Conservation (phyloP, 2,329 filamentous ascomycete genomes). For the Dothideomycetes sp. region DNA sequence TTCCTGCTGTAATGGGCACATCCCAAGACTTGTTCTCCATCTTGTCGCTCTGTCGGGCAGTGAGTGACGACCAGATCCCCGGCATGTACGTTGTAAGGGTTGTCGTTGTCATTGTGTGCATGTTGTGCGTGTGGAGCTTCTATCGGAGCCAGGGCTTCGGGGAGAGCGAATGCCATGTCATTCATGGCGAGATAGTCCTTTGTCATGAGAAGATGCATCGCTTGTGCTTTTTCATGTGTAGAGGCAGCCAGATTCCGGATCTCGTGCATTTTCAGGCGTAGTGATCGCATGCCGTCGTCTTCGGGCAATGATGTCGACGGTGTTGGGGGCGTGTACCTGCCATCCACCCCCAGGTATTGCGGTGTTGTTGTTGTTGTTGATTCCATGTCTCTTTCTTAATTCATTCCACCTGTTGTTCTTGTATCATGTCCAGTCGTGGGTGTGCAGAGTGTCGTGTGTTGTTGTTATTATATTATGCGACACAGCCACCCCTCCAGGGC, state of each 20-base stretch:
- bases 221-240: conserved; percentile 40
- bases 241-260: conserved; percentile 35
- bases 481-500: no score
- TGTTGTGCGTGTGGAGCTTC: neutral
- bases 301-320: conserved; percentile 30
- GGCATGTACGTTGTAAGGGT: conserved; percentile 27
- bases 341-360: conserved; percentile 3
- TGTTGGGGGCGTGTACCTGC: neutral
- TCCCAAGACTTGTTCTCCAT: conserved; percentile 52
- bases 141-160: neutral
- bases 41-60: conserved; percentile 33
- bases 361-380: no score
- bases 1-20: conserved; percentile 93
- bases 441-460: no score
- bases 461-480: no score
- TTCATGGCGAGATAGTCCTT: conserved; percentile 32
- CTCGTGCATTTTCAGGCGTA: conserved; percentile 39
- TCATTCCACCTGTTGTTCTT: no score
- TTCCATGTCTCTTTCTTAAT: no score
- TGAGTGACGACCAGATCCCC: conserved; percentile 27
- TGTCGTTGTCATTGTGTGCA: conserved; percentile 14
- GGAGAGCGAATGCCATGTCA: neutral
- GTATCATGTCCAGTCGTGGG: no score
- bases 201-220: conserved; percentile 42
- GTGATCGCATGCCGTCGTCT: conserved; percentile 41